phyloP scores from a whole-genome alignment of 495 filamentous ascomycete species.

The Aspergillus taichungensis region DNA sequence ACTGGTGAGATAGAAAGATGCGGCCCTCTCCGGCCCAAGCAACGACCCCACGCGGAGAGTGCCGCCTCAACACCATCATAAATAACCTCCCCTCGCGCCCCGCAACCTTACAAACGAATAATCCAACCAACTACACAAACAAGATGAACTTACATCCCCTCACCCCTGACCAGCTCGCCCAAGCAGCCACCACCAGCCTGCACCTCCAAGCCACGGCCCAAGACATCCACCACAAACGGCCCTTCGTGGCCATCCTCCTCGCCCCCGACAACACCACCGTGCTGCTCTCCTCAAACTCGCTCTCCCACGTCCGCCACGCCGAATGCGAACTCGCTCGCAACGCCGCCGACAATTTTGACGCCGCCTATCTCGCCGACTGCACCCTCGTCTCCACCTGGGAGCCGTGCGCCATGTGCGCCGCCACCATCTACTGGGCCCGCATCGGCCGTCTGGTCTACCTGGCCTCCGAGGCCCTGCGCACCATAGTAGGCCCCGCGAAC shows the following conservation, averaged over 20 bases:
- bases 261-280: slow-evolving; percentile 42
- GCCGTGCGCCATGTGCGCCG: slow-evolving; percentile 48
- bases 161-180: slow-evolving; percentile 20
- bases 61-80: too few species aligned
- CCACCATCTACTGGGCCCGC: slow-evolving; percentile 44
- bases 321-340: slow-evolving; percentile 43
- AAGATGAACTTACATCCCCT: too few species aligned
- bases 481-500: slow-evolving; percentile 39
- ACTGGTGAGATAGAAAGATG: too few species aligned
- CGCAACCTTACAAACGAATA: too few species aligned
- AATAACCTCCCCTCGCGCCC: too few species aligned
- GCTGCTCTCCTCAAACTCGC: slow-evolving; percentile 37
- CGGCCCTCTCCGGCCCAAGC: too few species aligned
- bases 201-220: slow-evolving; percentile 29
- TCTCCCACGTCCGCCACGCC: slow-evolving; percentile 48
- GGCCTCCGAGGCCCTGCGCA: slow-evolving; percentile 38
- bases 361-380: slow-evolving; percentile 39
- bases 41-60: too few species aligned
- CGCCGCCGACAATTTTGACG: slow-evolving; percentile 41
- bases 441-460: slow-evolving; percentile 47
- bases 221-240: slow-evolving; percentile 36
- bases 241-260: slow-evolving; percentile 41
- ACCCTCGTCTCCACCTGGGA: slow-evolving; percentile 49
- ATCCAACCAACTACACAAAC: too few species aligned
- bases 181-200: slow-evolving; percentile 28